These are phyloP conservation scores for Ogataea pini DNA, from an alignment of 805 yeast genomes.

Conservation along the genomic window DNA sequence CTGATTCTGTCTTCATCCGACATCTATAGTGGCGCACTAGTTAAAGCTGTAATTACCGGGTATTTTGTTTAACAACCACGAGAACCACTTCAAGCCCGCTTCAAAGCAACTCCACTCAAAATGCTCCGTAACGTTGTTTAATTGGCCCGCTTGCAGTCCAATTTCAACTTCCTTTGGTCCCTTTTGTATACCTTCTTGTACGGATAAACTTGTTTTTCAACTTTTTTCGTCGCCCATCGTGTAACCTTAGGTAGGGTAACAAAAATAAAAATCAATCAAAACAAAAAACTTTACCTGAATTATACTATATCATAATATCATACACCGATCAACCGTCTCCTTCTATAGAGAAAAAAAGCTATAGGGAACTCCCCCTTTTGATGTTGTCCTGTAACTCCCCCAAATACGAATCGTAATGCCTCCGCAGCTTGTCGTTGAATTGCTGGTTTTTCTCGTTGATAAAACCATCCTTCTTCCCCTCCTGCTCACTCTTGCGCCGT, in stretches of 20 bases:
- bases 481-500: constrained; percentile 33
- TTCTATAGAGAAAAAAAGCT: neutral
- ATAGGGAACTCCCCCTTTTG: constrained; percentile 25
- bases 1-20: constrained; percentile 21
- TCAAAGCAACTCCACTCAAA: neutral
- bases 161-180: neutral
- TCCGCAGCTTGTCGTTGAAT: constrained; percentile 65
- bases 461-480: constrained; percentile 34
- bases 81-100: constrained; percentile 1
- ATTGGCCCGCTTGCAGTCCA: constrained; percentile 4
- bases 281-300: neutral
- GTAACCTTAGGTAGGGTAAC: constrained; percentile 1
- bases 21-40: constrained; percentile 14
- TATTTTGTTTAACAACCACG: neutral
- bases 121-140: constrained; percentile 3
- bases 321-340: neutral
- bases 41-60: constrained; percentile 3
- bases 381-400: constrained; percentile 25
- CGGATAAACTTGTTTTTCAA: neutral
- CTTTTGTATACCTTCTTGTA: constrained; percentile 1
- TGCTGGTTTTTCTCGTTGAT: constrained; percentile 74
- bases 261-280: neutral
- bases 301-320: neutral
- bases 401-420: constrained; percentile 50
- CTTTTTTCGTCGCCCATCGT: constrained; percentile 6